These are phyloP conservation scores for Solanum corneliomulleri DNA, from an alignment of 257 asterid species.

Conservation along the genomic window DNA sequence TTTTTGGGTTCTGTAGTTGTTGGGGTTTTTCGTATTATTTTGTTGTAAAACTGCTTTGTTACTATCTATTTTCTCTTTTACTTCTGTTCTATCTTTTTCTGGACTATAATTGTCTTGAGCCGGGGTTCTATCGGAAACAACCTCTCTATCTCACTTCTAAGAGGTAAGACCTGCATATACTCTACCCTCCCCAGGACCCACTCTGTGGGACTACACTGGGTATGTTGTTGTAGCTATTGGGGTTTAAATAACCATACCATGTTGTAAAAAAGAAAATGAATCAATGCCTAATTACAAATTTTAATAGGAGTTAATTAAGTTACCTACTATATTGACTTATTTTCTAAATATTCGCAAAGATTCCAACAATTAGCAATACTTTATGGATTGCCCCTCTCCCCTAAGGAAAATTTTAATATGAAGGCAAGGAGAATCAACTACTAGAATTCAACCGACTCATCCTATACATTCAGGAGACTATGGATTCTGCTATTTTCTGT, in stretches of 20 bases:
- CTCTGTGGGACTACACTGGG: neutral
- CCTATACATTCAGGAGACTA: neutral
- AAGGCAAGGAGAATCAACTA: neutral
- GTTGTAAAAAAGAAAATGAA: neutral
- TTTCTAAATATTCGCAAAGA: neutral
- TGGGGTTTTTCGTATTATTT: neutral
- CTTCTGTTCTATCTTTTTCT: neutral
- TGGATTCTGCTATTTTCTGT: neutral
- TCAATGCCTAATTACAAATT: neutral
- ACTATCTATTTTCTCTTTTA: neutral
- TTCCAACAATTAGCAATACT: neutral
- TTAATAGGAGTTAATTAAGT: neutral
- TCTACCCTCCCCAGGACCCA: neutral
- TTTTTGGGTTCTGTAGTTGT: neutral
- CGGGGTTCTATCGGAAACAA: neutral
- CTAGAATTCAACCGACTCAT: neutral
- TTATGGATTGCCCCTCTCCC: neutral
- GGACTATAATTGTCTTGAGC: neutral
- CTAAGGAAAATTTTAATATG: neutral
- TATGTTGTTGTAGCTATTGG: neutral
- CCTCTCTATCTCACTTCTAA: neutral
- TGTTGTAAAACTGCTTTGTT: neutral
- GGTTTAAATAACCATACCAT: neutral
- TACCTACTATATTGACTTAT: neutral
- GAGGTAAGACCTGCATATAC: neutral